Evolutionary conservation across 2,329 filamentous ascomycete genomes (phyloP).

Genomic region (Stagonosporopsis chrysanthemi): DNA sequence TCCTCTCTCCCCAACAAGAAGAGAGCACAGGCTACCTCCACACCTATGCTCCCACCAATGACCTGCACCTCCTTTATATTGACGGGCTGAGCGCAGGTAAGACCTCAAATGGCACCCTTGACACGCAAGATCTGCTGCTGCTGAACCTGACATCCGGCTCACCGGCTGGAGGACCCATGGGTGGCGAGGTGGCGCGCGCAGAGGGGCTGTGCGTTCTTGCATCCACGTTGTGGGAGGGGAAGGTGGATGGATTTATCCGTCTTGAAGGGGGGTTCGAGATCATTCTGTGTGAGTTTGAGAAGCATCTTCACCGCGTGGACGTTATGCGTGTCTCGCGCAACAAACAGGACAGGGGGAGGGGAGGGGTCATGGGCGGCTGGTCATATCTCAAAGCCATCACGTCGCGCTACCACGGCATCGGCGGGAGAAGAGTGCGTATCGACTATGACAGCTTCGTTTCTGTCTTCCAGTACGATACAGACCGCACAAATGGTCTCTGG

Average conservation of each 20-base stretch:
- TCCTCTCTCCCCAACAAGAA: neutral
- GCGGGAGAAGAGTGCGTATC: slow-evolving; percentile 52
- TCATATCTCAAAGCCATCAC: slow-evolving; percentile 53
- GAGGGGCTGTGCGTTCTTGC: slow-evolving; percentile 64
- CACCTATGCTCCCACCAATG: slow-evolving; percentile 66
- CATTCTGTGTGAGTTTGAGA: slow-evolving; percentile 70
- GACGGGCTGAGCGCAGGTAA: slow-evolving; percentile 76
- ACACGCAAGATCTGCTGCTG: slow-evolving; percentile 70
- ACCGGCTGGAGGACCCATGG: slow-evolving; percentile 35
- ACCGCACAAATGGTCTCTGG: slow-evolving; percentile 50
- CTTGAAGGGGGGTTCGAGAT: slow-evolving; percentile 77
- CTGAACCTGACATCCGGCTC: slow-evolving; percentile 46
- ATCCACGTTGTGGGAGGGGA: slow-evolving; percentile 56
- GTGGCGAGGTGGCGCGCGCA: slow-evolving; percentile 62
- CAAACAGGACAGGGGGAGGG: neutral
- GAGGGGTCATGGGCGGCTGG: slow-evolving; percentile 27
- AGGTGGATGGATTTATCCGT: slow-evolving; percentile 69
- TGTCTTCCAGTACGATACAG: slow-evolving; percentile 51
- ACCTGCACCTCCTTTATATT: slow-evolving; percentile 69
- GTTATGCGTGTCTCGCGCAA: slow-evolving; percentile 18
- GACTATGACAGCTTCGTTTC: slow-evolving; percentile 60
- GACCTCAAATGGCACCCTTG: slow-evolving; percentile 69
- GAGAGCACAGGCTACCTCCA: slow-evolving; percentile 64
- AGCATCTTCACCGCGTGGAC: slow-evolving; percentile 40
- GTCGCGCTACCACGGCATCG: slow-evolving; percentile 55